A percentile compares a stretch with the other conserved stretches of the same genome.
Conservation (phyloP, 2,329 filamentous ascomycete species). For the Blastomyces silverae region DNA sequence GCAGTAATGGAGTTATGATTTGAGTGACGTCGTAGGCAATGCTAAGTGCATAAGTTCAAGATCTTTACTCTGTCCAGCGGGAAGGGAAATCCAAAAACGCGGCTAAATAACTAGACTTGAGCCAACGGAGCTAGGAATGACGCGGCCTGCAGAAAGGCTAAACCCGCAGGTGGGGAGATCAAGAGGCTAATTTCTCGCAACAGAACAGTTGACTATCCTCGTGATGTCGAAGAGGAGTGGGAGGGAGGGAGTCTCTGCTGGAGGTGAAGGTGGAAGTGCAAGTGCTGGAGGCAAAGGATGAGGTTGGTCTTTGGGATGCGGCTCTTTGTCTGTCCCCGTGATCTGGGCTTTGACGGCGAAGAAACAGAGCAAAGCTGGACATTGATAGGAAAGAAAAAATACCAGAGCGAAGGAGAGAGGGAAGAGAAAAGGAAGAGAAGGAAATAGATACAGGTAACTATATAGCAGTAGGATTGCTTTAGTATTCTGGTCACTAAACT, state of each 20-base stretch:
- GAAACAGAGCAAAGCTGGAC: too few relatives aligned
- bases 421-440: too few relatives aligned
- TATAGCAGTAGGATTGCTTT: too few relatives aligned
- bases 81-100: neutral
- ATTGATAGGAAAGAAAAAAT: too few relatives aligned
- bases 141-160: slow-evolving; percentile 1
- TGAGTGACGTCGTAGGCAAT: slow-evolving; percentile 8
- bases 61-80: neutral
- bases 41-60: neutral
- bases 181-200: neutral
- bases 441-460: too few relatives aligned
- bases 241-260: neutral
- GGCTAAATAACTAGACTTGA: neutral
- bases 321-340: slow-evolving; percentile 5
- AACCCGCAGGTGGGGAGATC: neutral
- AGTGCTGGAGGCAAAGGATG: neutral
- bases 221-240: neutral
- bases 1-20: neutral
- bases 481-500: too few relatives aligned
- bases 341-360: neutral
- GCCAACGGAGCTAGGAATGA: neutral
- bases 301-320: neutral
- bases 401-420: too few relatives aligned
- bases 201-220: neutral
- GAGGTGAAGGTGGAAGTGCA: neutral